Evolutionary conservation across 176 grass and related monocot species (phyloP), one percentile per base, ranked within the genome.

Genomic region (Alopecurus myosuroides): DNA sequence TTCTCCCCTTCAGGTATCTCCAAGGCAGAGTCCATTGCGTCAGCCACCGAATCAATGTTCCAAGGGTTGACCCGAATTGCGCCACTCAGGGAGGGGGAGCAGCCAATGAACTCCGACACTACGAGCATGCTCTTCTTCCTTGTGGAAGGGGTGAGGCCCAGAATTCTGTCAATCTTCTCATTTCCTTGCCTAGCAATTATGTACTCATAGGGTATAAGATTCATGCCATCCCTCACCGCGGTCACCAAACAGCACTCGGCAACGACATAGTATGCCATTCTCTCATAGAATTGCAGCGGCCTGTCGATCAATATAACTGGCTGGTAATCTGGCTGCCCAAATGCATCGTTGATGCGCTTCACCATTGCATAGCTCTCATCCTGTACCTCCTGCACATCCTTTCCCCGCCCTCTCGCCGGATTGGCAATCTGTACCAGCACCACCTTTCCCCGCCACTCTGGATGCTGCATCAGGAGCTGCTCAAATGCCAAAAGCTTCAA

Each of bases 391-490:
- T 89, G 82, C 2, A 98, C 95, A 82, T 98, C 95, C 80, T 93
- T 98, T 2, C 95, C 95, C 67, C 85, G 57, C 20, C 95, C 95
- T 75, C 95, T 94, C 0, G 95, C 93, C 0, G 95, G 95, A 91
- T 98, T 98, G 33, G 95, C 95, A 42, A 98, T 98, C 86, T 98
- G 95, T 20, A 98, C 95, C 22, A 98, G 40, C n/a, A 98, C 91
- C 50, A 90, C 92, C 41, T 82, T 89, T 65, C 92, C 91, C 39
- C 79, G 72, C 89, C 92, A 98, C 45, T 95, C 89, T 11, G 76
- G 85, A 76, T 98, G 92, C 87, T 98, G 91, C 34, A 83, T 70
- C 75, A 98, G 49, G 41, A 98, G 90, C 71, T 95, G 92, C 86
- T 98, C 92, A 72, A 98, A 98, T 17, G 95, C 95, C 86, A 98